Evolutionary conservation across 2,329 filamentous ascomycete genomes (phyloP).

Genomic region (Penicillium sp.): DNA sequence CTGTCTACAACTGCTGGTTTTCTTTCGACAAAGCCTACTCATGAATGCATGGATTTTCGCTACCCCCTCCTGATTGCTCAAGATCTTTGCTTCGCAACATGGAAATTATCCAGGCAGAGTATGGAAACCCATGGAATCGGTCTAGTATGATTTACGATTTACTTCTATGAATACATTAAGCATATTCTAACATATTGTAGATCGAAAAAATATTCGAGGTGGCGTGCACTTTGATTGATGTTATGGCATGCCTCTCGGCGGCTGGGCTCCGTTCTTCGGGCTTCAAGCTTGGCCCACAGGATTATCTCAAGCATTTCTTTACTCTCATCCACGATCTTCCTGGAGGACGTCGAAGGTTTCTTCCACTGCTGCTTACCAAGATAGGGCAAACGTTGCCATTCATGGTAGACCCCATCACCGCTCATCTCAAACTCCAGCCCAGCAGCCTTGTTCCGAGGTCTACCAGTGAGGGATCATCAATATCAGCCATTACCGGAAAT

Average conservation of each 20-base stretch:
- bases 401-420: constrained; percentile 18
- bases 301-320: constrained; percentile 69
- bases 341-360: constrained; percentile 71
- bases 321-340: constrained; percentile 67
- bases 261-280: constrained; percentile 59
- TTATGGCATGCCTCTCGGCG: constrained; percentile 62
- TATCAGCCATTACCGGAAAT: neutral
- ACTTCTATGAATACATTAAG: neutral
- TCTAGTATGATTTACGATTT: constrained; percentile 50
- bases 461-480: neutral
- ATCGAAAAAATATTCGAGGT: constrained; percentile 80
- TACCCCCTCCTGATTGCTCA: constrained; percentile 62
- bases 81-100: constrained; percentile 63
- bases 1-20: constrained; percentile 65
- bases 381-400: constrained; percentile 66
- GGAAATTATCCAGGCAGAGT: constrained; percentile 67
- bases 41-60: constrained; percentile 60
- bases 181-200: constrained; percentile 33
- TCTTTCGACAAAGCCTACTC: constrained; percentile 58
- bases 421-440: constrained; percentile 21
- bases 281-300: constrained; percentile 66
- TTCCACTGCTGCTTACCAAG: constrained; percentile 74
- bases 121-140: constrained; percentile 74
- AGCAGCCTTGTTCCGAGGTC: neutral
- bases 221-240: constrained; percentile 68